A percentile compares a stretch with the other conserved stretches of the same genome.
These are phyloP conservation scores for Tylopilus sp. DNA, from an alignment of 1,284 basidiomycete genomes.

Conservation along the genomic window DNA sequence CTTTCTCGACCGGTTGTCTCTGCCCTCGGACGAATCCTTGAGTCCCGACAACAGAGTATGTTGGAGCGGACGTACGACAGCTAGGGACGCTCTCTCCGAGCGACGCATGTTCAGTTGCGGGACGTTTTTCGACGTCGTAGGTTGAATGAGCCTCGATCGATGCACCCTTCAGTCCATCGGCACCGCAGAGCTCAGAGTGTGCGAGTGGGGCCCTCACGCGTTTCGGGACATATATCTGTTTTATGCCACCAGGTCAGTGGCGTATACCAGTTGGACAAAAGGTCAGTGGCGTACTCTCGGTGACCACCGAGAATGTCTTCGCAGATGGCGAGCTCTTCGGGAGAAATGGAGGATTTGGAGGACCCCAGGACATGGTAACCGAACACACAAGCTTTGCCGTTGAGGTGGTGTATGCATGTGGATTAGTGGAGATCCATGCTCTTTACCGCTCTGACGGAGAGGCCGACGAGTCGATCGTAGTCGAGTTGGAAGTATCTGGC, in stretches of 20 bases:
- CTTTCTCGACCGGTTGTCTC: constrained; percentile 2
- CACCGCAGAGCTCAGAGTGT: constrained; percentile 12
- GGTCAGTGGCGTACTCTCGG: constrained; percentile 5
- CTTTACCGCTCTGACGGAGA: constrained; percentile 1
- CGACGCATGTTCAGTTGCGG: constrained; percentile 6
- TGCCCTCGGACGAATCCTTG: not conserved
- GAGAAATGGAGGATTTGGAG: too few species aligned
- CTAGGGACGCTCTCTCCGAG: not conserved
- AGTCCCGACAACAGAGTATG: not conserved
- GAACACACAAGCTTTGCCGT: too few species aligned
- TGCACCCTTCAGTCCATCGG: constrained; percentile 10
- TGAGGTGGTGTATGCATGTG: too few species aligned
- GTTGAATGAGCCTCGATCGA: constrained; percentile 4
- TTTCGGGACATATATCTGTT: not conserved
- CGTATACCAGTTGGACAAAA: too few species aligned
- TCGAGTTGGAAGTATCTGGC: not conserved
- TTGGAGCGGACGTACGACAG: constrained; percentile 1
- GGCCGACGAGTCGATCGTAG: constrained; percentile 12
- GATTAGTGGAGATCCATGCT: too few species aligned
- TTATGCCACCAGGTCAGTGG: constrained; percentile 4
- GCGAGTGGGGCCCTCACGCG: constrained; percentile 1
- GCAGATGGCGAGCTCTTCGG: constrained; percentile 14
- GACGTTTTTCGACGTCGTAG: constrained; percentile 5
- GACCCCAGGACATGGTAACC: too few species aligned
- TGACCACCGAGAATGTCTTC: constrained; percentile 15